Conservation (phyloP, 129 eudicot species). For the Flaveria sonorensis region DNA sequence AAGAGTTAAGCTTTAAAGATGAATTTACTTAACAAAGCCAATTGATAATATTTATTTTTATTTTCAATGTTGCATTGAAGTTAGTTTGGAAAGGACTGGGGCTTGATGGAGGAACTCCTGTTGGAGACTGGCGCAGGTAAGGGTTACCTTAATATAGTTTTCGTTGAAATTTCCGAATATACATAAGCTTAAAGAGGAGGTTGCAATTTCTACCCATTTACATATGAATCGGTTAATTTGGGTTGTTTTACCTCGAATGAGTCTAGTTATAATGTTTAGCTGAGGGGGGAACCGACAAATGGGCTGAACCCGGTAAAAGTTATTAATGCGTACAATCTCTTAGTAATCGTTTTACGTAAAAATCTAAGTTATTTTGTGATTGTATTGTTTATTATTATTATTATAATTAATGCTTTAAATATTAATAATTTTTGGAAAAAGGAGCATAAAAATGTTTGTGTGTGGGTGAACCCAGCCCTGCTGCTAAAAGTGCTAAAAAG, state of each 20-base stretch:
- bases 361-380: background rate
- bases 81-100: conserved; percentile 96
- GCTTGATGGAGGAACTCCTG: conserved; percentile 73
- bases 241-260: background rate
- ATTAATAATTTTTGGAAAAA: background rate
- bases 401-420: background rate
- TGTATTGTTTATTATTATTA: background rate
- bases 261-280: background rate
- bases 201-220: background rate
- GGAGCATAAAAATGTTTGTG: background rate
- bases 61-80: conserved; percentile 44
- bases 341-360: background rate
- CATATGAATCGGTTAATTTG: background rate
- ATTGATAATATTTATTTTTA: background rate
- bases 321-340: background rate
- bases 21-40: conserved; percentile 1
- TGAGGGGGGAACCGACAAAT: background rate
- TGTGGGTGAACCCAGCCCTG: background rate
- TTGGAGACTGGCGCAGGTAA: conserved; percentile 90
- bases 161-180: background rate
- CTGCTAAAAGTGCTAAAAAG: background rate
- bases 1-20: background rate
- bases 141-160: conserved; percentile 2
- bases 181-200: background rate
- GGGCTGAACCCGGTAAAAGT: background rate